A percentile compares a stretch with the other conserved stretches of the same genome.
Conservation (phyloP, 768 basidiomycete genomes). For the Hypsizygus marmoreus region DNA sequence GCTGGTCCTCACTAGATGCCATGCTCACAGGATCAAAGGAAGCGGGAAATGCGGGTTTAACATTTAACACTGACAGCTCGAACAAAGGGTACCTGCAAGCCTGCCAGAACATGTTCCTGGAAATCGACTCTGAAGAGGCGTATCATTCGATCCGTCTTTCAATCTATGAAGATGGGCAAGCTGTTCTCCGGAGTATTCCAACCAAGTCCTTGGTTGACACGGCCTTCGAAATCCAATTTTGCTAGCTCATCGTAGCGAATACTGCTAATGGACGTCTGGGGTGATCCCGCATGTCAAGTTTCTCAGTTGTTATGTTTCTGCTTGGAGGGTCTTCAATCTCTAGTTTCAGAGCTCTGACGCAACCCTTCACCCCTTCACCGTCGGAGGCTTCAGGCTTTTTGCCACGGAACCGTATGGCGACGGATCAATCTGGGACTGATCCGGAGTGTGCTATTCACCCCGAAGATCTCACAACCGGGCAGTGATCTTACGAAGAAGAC, state of each 20-base stretch:
- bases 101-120: neutral
- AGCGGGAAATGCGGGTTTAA: conserved; percentile 1
- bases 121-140: neutral
- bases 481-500: conserved; percentile 9
- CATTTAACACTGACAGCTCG: conserved; percentile 5
- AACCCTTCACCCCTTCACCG: too few relatives aligned
- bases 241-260: neutral
- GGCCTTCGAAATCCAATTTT: conserved; percentile 1
- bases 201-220: neutral
- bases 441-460: too few relatives aligned
- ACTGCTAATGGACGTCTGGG: too few relatives aligned
- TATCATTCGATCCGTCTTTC: conserved; percentile 10
- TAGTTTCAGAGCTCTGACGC: too few relatives aligned
- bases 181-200: neutral
- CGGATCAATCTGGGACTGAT: conserved; percentile 9
- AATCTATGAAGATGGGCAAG: neutral
- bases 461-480: neutral
- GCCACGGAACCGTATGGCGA: too few relatives aligned
- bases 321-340: too few relatives aligned
- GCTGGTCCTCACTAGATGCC: neutral
- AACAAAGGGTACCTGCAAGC: conserved; percentile 1
- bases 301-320: too few relatives aligned
- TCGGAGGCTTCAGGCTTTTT: too few relatives aligned
- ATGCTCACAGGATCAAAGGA: conserved; percentile 1
- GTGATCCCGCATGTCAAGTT: too few relatives aligned